A percentile compares a stretch with the other conserved stretches of the same genome.
Conservation (phyloP, 805 yeast genomes). For the Candida methanosorbosa region DNA sequence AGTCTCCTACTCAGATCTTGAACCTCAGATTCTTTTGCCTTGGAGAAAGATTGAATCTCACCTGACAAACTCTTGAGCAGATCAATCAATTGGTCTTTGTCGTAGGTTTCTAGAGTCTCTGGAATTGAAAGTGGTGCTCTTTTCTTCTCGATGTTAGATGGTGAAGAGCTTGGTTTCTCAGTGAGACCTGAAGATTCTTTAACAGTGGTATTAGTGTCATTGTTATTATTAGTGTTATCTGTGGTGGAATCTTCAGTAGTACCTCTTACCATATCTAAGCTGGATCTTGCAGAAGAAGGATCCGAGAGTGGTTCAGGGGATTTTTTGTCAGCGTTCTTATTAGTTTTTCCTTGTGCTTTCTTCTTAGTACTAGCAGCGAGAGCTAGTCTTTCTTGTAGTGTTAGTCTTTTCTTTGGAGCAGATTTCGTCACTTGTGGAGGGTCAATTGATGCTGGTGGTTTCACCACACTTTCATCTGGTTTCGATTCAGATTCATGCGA, state of each 20-base stretch:
- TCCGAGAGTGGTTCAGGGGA: no score
- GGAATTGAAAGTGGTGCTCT: neutral
- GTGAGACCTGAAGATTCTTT: neutral
- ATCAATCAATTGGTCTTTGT: slow-evolving; percentile 2
- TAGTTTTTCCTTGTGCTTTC: slow-evolving; percentile 9
- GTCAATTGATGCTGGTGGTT: neutral
- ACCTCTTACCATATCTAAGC: neutral
- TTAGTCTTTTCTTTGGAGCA: slow-evolving; percentile 45
- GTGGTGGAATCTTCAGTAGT: no score
- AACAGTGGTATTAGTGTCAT: neutral
- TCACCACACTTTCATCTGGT: no score
- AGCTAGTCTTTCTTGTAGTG: slow-evolving; percentile 81
- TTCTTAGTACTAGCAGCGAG: slow-evolving; percentile 56
- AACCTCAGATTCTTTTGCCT: slow-evolving; percentile 2
- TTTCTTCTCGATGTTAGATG: neutral
- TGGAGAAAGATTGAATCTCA: neutral
- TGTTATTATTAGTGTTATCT: neutral
- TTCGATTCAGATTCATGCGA: no score
- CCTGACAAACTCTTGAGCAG: neutral
- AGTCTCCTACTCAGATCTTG: neutral
- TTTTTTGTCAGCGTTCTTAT: neutral
- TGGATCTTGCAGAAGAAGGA: neutral
- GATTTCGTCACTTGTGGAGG: neutral
- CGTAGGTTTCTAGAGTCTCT: neutral
- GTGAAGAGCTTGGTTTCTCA: neutral